Base-by-base conservation (phyloP, 192 early-diverging fungal genomes). In the Coemansia sp. region DNA sequence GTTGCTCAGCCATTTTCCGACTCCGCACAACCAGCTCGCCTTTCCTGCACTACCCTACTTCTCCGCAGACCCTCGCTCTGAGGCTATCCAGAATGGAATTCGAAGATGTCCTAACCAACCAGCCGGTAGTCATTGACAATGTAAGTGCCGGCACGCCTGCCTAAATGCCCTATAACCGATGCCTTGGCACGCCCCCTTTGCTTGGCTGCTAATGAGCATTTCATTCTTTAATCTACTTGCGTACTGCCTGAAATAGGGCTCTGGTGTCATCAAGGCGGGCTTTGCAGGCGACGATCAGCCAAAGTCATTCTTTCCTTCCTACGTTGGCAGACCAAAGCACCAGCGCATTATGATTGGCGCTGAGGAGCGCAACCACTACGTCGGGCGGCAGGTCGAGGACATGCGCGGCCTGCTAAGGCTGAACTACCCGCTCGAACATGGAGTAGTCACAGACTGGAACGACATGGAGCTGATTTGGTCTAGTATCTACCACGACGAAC, bases 401-500 rank as follows among this genome's bases (percentile, higher is more conserved):
- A 77, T 95, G 19, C 83, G 96, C 15, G 96, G 96, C n/a, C 73
- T 99, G 30, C 79, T 99, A 38, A 85, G 85, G 55, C 88, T 99
- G 65, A 89, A 82, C 70, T 97, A 99, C 53, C 96, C 96, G 25
- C 87, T 99, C 68, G 90, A 96, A 75, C 94, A 99, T 60, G 96
- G 96, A 18, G 84, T 99, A 55, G 92, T 99, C 15, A 91, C 86
- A 21, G 89, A 97, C 78, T 99, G 96, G 96, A 88, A 88, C 46
- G 96, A 99, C 68, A 97, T 99, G 95, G 96, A 99, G 75, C 80
- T 84, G 51, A 95, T 99, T 48, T 99, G 96, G 96, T 86, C 92
- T 58, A 88, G 94, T 64, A 86, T 99, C 37, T 99, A 99, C 74
- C 85, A 83, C 40, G 94, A 99, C 53, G 96, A 99, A 75, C 85